Evolutionary conservation across 352 stramenopile species (phyloP).

Genomic region (Globisporangium okanoganense): DNA sequence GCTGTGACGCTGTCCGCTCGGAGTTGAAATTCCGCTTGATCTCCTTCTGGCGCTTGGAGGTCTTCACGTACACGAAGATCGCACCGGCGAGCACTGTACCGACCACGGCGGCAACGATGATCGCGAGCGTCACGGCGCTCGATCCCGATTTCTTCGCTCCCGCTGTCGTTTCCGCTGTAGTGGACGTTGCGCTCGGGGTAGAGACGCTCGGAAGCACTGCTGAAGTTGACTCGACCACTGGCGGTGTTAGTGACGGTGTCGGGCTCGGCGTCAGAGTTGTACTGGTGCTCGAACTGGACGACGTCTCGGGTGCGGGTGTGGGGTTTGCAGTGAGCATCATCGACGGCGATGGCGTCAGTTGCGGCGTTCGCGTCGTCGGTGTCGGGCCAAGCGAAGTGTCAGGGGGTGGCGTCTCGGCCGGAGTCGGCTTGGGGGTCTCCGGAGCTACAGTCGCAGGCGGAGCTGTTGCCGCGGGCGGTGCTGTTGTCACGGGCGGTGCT

Average conservation of each 20-base stretch:
- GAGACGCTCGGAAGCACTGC: slow-evolving; percentile 4
- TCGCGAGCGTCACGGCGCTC: slow-evolving; percentile 32
- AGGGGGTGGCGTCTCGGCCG: background rate
- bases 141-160: slow-evolving; percentile 14
- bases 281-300: background rate
- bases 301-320: slow-evolving; percentile 8
- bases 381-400: too few relatives aligned
- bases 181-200: slow-evolving; percentile 15
- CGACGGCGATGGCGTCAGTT: slow-evolving; percentile 11
- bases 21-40: slow-evolving; percentile 31
- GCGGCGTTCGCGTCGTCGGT: slow-evolving; percentile 10
- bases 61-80: slow-evolving; percentile 55
- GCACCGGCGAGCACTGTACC: slow-evolving; percentile 35
- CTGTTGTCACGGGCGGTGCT: too few relatives aligned
- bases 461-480: too few relatives aligned
- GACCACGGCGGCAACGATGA: slow-evolving; percentile 46
- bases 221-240: slow-evolving; percentile 5
- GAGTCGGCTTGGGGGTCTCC: background rate
- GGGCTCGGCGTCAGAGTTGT: background rate
- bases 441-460: too few relatives aligned
- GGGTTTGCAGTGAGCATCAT: slow-evolving; percentile 13
- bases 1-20: background rate
- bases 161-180: slow-evolving; percentile 30
- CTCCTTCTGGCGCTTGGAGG: slow-evolving; percentile 26
- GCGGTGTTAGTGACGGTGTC: background rate